A percentile compares a stretch with the other conserved stretches of the same genome.
phyloP scores from a whole-genome alignment of 2,329 filamentous ascomycete species.

The Colletotrichum navitas region DNA sequence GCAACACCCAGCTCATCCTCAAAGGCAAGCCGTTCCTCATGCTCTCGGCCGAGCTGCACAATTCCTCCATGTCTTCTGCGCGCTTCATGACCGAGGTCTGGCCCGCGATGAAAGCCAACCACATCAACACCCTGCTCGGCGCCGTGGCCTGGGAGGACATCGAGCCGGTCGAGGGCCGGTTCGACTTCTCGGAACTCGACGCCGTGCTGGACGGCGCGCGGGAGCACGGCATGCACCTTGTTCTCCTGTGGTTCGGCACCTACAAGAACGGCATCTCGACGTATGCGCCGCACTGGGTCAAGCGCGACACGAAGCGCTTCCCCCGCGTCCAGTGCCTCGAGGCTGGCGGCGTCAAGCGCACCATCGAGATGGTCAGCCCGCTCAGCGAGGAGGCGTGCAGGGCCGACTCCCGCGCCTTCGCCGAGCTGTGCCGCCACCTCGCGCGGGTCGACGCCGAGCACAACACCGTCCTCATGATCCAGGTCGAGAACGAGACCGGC shows the following conservation, averaged over 20 bases:
- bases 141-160: constrained; percentile 54
- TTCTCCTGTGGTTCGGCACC: constrained; percentile 55
- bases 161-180: constrained; percentile 52
- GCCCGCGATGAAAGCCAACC: constrained; percentile 49
- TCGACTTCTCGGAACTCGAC: constrained; percentile 53
- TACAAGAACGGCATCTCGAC: constrained; percentile 57
- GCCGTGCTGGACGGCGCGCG: constrained; percentile 50
- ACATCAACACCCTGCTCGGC: constrained; percentile 54
- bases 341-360: constrained; percentile 49
- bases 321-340: constrained; percentile 51
- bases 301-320: constrained; percentile 52
- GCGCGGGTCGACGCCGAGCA: constrained; percentile 59
- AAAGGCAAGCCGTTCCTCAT: constrained; percentile 54
- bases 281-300: constrained; percentile 53
- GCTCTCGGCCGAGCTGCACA: constrained; percentile 53
- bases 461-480: constrained; percentile 66
- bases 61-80: constrained; percentile 52
- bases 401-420: constrained; percentile 51
- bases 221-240: constrained; percentile 50
- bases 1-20: constrained; percentile 52
- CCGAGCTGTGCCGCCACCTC: constrained; percentile 50
- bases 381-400: constrained; percentile 47
- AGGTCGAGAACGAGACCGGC: constrained; percentile 69
- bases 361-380: constrained; percentile 52
- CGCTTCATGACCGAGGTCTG: constrained; percentile 51